Evolutionary conservation across 257 asterid genomes (phyloP), one percentile per base, ranked within the genome.

Genomic region (Paulownia fortunei): DNA sequence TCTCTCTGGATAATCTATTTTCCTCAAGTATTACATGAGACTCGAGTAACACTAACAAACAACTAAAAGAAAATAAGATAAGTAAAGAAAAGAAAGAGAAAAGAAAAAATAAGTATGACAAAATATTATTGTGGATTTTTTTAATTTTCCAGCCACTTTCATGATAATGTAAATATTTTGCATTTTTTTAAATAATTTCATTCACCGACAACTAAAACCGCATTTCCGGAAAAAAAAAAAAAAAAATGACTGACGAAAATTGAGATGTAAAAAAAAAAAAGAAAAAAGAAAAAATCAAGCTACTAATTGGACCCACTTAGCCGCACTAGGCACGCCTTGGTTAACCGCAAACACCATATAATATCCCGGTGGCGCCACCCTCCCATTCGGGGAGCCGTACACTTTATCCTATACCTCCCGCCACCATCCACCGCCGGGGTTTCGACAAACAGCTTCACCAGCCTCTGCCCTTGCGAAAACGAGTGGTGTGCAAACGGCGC

Each of bases 291-390:
- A 23, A 54, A 46, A 44, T 89, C 68, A 89, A 44, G 83, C 71
- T 19, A 79, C 83, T 10, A 94, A 32, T 10, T 89, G 97, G 84
- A 95, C 84, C 99, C 99, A 95, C 81, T 85, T 79, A 0, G 96
- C 97, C 72, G 83, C 85, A 75, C 97, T 86, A 0, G 99, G 99
- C 68, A 89, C 98, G 4, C 97, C 99, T 12, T 52, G 83, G 76
- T 95, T 87, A 58, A 95, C 97, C 18, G 92, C 97, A 47, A 95
- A 93, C 70, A 85, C 91, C 99, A 95, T 95, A 12, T 95, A 95
- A 74, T 95, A 93, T 72, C 97, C 99, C n/a, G 99, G 99, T 72
- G 99, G 99, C 79, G 97, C 99, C 92, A 93, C 98, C 84, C 2
- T 83, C 42, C 90, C 93, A 56, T 68, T 73, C 58, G 97, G 91